Evolutionary conservation across 2,329 filamentous ascomycete species (phyloP).

Genomic region (Colletotrichum sp.): DNA sequence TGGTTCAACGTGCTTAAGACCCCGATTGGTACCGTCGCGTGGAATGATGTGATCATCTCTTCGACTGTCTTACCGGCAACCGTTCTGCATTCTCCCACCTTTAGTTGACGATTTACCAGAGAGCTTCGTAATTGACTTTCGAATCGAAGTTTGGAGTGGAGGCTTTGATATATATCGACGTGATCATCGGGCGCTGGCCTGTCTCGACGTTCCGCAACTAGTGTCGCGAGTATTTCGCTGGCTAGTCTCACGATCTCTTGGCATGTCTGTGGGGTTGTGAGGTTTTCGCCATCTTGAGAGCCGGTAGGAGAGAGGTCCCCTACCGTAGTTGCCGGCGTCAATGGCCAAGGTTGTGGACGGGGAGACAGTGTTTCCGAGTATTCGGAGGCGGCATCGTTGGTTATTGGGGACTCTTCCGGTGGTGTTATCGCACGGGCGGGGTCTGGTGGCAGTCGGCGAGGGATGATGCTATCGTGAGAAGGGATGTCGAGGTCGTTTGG

Average conservation of each 20-base stretch:
- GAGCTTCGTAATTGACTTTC: background rate
- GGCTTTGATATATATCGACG: background rate
- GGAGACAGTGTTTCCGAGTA: background rate
- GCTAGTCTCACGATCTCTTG: background rate
- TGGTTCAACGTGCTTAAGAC: slow-evolving; percentile 7
- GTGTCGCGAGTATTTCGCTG: background rate
- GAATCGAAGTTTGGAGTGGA: background rate
- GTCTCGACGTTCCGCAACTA: background rate
- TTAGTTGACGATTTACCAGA: background rate
- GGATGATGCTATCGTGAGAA: background rate
- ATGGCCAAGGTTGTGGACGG: background rate
- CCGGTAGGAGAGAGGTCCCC: background rate
- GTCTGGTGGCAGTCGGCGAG: background rate
- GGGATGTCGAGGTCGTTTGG: background rate
- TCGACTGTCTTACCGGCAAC: background rate
- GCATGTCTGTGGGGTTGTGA: background rate
- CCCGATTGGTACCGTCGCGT: background rate
- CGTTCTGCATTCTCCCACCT: background rate
- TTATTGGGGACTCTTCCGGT: background rate
- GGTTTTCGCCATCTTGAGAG: background rate
- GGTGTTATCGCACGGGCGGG: background rate
- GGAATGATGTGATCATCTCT: background rate
- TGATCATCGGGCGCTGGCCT: background rate
- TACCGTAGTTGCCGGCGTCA: background rate
- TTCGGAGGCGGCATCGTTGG: background rate